Conservation (phyloP, 2,329 filamentous ascomycete species). For the Pseudogymnoascus sp. region DNA sequence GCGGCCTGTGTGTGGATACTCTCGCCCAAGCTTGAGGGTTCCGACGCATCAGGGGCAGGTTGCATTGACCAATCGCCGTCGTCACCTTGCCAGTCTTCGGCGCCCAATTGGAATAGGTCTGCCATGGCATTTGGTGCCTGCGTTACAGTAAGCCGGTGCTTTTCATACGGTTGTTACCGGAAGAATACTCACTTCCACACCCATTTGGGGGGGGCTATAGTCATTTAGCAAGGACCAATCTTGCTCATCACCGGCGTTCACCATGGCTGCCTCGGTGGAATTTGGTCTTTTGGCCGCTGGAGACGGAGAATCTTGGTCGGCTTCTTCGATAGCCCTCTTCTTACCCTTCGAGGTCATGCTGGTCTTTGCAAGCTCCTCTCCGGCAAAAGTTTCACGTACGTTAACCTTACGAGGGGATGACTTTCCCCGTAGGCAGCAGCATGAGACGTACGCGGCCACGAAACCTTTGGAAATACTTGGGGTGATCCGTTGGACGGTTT, state of each 20-base stretch:
- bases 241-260: conserved; percentile 1
- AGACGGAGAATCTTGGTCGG: neutral
- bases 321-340: neutral
- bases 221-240: neutral
- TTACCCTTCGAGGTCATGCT: neutral
- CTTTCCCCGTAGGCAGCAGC: neutral
- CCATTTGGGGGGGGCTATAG: neutral
- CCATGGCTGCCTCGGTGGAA: neutral
- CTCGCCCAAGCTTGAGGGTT: neutral
- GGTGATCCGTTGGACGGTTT: neutral
- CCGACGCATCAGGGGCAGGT: neutral
- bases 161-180: neutral
- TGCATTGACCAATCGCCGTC: neutral
- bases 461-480: neutral
- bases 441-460: neutral
- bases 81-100: neutral
- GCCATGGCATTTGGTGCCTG: neutral
- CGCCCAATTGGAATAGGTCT: neutral
- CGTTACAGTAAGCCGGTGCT: neutral
- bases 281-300: neutral
- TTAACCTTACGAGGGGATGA: neutral
- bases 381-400: neutral
- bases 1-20: neutral
- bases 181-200: neutral
- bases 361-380: neutral